These are phyloP conservation scores for Ustilago loliicola DNA, from an alignment of 1,284 basidiomycete species.

Conservation along the genomic window DNA sequence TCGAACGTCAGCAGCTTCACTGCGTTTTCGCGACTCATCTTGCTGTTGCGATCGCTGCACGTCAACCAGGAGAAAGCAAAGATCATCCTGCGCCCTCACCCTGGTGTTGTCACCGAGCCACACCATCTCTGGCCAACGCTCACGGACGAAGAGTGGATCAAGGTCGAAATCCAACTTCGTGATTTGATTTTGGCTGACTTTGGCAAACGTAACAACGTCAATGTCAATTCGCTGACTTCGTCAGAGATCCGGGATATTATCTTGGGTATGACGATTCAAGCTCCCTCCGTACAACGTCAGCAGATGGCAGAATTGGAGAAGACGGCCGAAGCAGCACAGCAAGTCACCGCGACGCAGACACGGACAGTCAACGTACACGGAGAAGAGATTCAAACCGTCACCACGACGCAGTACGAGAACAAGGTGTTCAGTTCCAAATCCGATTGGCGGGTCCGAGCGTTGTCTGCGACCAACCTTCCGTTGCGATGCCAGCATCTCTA, in stretches of 20 bases:
- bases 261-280: slow-evolving; percentile 86
- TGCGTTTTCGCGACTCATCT: slow-evolving; percentile 96
- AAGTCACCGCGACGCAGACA: slow-evolving; percentile 97
- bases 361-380: slow-evolving; percentile 97
- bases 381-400: slow-evolving; percentile 94
- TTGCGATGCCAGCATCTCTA: slow-evolving; percentile 98
- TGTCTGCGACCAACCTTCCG: slow-evolving; percentile 94
- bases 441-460: slow-evolving; percentile 97
- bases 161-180: slow-evolving; percentile 93
- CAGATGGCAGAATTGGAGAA: slow-evolving; percentile 99
- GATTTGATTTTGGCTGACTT: slow-evolving; percentile 81
- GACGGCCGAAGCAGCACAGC: slow-evolving; percentile 86
- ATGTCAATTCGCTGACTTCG: slow-evolving; percentile 94
- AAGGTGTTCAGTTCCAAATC: slow-evolving; percentile 98
- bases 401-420: slow-evolving; percentile 98
- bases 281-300: slow-evolving; percentile 85
- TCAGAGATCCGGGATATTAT: slow-evolving; percentile 81
- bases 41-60: slow-evolving; percentile 93
- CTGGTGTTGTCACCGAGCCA: slow-evolving; percentile 88
- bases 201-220: slow-evolving; percentile 98
- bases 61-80: slow-evolving; percentile 99
- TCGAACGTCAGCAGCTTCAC: slow-evolving; percentile 99
- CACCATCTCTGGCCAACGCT: slow-evolving; percentile 98
- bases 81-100: slow-evolving; percentile 73
- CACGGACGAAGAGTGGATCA: slow-evolving; percentile 97